Evolutionary conservation across 805 yeast genomes (phyloP).

Genomic region (Isabelozyma heimii): DNA sequence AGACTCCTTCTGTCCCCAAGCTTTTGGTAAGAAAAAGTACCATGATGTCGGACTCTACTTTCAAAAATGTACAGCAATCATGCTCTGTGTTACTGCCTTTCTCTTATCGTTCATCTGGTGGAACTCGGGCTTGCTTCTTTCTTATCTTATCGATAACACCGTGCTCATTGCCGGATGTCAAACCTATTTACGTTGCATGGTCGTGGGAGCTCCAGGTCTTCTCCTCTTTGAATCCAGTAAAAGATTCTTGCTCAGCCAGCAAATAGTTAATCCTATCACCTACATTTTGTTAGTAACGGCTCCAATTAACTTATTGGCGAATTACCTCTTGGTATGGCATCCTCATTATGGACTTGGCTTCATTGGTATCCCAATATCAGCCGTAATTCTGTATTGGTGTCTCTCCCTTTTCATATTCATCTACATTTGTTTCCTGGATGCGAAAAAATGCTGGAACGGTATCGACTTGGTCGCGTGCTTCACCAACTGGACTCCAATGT

Average conservation of each 20-base stretch:
- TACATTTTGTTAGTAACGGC: slow-evolving; percentile 59
- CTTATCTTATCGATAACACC: slow-evolving; percentile 44
- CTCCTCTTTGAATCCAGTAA: slow-evolving; percentile 71
- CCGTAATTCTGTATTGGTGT: slow-evolving; percentile 63
- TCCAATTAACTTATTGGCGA: slow-evolving; percentile 60
- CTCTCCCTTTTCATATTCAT: slow-evolving; percentile 28
- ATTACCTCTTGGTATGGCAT: slow-evolving; percentile 69
- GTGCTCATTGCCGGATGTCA: slow-evolving; percentile 52
- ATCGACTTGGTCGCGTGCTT: slow-evolving; percentile 7
- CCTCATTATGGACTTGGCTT: slow-evolving; percentile 64
- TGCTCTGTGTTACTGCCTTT: slow-evolving; percentile 28
- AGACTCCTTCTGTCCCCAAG: slow-evolving; percentile 81
- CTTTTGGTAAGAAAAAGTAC: slow-evolving; percentile 72
- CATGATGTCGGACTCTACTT: slow-evolving; percentile 69
- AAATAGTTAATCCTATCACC: slow-evolving; percentile 76
- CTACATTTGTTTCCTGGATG: slow-evolving; percentile 22
- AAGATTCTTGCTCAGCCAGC: slow-evolving; percentile 75
- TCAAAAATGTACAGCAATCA: slow-evolving; percentile 68
- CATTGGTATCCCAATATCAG: slow-evolving; percentile 74
- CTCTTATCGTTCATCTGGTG: slow-evolving; percentile 40
- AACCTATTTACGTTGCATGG: slow-evolving; percentile 49
- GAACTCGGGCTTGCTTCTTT: slow-evolving; percentile 46
- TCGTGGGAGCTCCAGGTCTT: slow-evolving; percentile 71
- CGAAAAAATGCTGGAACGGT: slow-evolving; percentile 27
- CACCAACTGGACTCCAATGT: slow-evolving; percentile 25